Percentiles rank a stretch among this genome's conserved stretches.
These are phyloP conservation scores for Hypomontagnella submonticulosa DNA, from an alignment of 495 filamentous ascomycete genomes.

Conservation along the genomic window DNA sequence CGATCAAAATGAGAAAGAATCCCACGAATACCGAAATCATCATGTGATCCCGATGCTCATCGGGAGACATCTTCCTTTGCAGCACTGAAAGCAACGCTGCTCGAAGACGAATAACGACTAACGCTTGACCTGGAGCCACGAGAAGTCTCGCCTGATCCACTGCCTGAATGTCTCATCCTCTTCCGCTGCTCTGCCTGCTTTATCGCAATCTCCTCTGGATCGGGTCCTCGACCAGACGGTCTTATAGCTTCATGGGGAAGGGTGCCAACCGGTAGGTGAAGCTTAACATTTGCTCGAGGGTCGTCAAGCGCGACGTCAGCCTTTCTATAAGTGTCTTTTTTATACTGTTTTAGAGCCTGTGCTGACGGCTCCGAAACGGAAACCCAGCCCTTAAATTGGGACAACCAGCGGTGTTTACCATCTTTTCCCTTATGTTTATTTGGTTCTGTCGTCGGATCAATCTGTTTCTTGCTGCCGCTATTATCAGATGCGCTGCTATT, in stretches of 20 bases:
- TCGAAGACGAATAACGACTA: slow-evolving; percentile 38
- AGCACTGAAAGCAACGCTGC: slow-evolving; percentile 25
- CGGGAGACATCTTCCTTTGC: background rate
- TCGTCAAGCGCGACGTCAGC: slow-evolving; percentile 49
- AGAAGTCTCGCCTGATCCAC: slow-evolving; percentile 6
- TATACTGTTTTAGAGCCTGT: slow-evolving; percentile 53
- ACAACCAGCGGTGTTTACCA: slow-evolving; percentile 45
- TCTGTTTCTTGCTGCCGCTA: background rate
- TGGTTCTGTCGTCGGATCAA: slow-evolving; percentile 7
- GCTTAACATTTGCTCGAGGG: slow-evolving; percentile 44
- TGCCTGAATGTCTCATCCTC: slow-evolving; percentile 21
- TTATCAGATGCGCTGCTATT: background rate
- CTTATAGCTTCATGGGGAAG: slow-evolving; percentile 52
- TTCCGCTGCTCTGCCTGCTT: slow-evolving; percentile 42
- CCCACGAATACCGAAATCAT: background rate
- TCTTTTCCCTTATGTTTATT: slow-evolving; percentile 30
- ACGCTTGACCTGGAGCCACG: slow-evolving; percentile 29
- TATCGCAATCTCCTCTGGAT: slow-evolving; percentile 50
- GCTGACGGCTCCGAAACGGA: slow-evolving; percentile 55
- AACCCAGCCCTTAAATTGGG: slow-evolving; percentile 56
- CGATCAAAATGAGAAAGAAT: background rate
- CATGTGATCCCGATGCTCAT: background rate
- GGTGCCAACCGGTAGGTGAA: slow-evolving; percentile 51
- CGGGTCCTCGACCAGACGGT: slow-evolving; percentile 42
- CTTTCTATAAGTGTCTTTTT: slow-evolving; percentile 50